These are phyloP conservation scores for Bondarzewia mesenterica DNA, from an alignment of 1,284 basidiomycete species.

Conservation along the genomic window DNA sequence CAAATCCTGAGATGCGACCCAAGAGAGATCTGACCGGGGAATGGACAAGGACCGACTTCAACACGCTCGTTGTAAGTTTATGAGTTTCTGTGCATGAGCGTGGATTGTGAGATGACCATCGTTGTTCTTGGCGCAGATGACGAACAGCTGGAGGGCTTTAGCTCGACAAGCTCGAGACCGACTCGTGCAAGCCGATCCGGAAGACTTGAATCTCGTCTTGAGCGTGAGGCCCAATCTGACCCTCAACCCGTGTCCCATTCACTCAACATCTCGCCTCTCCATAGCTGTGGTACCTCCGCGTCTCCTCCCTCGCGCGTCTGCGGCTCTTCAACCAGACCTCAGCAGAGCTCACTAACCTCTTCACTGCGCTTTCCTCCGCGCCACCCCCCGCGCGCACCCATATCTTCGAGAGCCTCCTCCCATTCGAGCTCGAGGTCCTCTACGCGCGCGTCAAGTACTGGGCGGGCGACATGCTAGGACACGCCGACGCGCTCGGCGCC, in stretches of 20 bases:
- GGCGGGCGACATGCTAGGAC: slow-evolving; percentile 66
- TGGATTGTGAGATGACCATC: not conserved
- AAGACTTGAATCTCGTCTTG: slow-evolving; percentile 55
- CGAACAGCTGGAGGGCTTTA: slow-evolving; percentile 75
- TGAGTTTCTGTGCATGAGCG: not conserved
- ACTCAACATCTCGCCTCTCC: not conserved
- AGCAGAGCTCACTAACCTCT: slow-evolving; percentile 74
- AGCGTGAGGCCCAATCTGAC: slow-evolving; percentile 40
- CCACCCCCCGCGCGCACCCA: slow-evolving; percentile 39
- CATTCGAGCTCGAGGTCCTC: slow-evolving; percentile 77
- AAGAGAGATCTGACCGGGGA: slow-evolving; percentile 64
- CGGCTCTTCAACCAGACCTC: slow-evolving; percentile 76
- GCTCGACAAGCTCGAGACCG: slow-evolving; percentile 73
- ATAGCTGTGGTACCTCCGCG: slow-evolving; percentile 81
- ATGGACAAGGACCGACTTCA: slow-evolving; percentile 61
- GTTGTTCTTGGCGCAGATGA: slow-evolving; percentile 43
- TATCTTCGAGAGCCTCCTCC: slow-evolving; percentile 54
- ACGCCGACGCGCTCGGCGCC: slow-evolving; percentile 68
- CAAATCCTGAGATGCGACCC: slow-evolving; percentile 64
- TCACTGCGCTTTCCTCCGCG: slow-evolving; percentile 56
- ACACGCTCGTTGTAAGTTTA: slow-evolving; percentile 64
- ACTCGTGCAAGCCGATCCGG: slow-evolving; percentile 59
- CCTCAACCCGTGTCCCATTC: not conserved
- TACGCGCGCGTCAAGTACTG: slow-evolving; percentile 64
- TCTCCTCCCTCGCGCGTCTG: slow-evolving; percentile 68